Evolutionary conservation across 2,329 filamentous ascomycete species (phyloP), one percentile per base, ranked within the genome.

Genomic region (Neoscytalidium dimidiatum): DNA sequence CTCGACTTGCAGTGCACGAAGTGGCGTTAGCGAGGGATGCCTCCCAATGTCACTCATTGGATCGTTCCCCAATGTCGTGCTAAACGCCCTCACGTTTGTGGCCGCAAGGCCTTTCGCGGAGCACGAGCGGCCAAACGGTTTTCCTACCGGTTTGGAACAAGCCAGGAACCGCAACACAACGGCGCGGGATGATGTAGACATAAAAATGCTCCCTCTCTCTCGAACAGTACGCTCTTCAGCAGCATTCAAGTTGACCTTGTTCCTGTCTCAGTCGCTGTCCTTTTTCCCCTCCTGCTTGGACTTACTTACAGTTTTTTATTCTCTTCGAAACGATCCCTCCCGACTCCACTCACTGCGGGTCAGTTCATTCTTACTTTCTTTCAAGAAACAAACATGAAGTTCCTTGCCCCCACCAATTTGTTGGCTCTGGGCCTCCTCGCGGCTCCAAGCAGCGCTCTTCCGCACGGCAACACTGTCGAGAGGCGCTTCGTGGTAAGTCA

Each of bases 161-260:
- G 23, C n/a, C 35, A 21, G n/a, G 53, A 58, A 58, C 26, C 21
- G 26, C 17, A 23, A n/a, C 23, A n/a, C 35, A 41, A 58, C 53
- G 33, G 11, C 14, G 52, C 8, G 19, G 21, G 13, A 8, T 14
- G 21, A 17, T 13, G 13, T 58, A 38, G 21, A 58, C 53, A 29
- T 58, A 58, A 58, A 41, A 58, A 43, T 43, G 53, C 53, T 44
- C 23, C 19, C 13, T 43, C 23, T 29, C 13, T 43, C 35, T 58
- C 53, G 35, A 31, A 11, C 53, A 5, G 21, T 58, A 29, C 44
- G 11, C 31, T 44, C 23, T 28, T 11, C 35, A 58, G 53, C 53
- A 58, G 53, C 53, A 58, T 43, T 43, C 53, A 58, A 58, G 53
- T 58, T 58, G 53, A 58, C 53, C 53, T 58, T 58, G 53, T 58